Percentiles rank a stretch among this genome's conserved stretches.
Conservation (phyloP, 306 rosid species). For the Cicer yamashitae region DNA sequence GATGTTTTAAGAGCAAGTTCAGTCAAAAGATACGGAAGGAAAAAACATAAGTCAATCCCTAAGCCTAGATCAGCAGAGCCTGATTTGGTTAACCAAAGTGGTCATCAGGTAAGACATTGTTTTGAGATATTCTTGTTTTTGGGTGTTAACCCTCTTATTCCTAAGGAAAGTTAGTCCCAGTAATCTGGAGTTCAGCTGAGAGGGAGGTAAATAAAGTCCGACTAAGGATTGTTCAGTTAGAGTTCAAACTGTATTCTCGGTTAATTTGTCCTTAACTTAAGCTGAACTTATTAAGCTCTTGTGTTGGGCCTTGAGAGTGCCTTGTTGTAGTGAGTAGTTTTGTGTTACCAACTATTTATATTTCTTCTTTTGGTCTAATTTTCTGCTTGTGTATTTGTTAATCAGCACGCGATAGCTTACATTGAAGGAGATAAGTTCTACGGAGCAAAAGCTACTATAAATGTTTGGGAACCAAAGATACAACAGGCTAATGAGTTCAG, state of each 20-base stretch:
- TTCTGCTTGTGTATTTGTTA: constrained; percentile 30
- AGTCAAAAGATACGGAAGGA: constrained; percentile 83
- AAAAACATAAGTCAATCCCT: constrained; percentile 78
- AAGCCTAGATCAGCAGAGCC: constrained; percentile 95
- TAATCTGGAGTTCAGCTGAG: no score
- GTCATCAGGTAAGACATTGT: constrained; percentile 79
- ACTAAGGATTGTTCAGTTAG: no score
- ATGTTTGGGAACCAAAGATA: constrained; percentile 98
- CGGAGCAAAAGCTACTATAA: constrained; percentile 98
- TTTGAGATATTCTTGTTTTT: not conserved
- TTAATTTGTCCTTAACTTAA: no score
- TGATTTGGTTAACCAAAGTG: constrained; percentile 90
- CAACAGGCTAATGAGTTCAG: constrained; percentile 96
- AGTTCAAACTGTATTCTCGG: no score
- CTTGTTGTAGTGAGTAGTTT: not conserved
- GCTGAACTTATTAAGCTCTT: no score
- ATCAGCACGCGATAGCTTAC: constrained; percentile 96
- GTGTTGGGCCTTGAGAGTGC: no score
- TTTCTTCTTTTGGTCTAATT: constrained; percentile 25
- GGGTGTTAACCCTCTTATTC: no score
- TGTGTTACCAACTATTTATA: not conserved
- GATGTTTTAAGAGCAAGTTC: constrained; percentile 95
- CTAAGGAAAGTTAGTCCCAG: no score
- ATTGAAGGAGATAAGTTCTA: constrained; percentile 91
- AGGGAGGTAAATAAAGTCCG: no score